phyloP scores from a whole-genome alignment of 2,329 filamentous ascomycete genomes.

The Diaporthe eres region DNA sequence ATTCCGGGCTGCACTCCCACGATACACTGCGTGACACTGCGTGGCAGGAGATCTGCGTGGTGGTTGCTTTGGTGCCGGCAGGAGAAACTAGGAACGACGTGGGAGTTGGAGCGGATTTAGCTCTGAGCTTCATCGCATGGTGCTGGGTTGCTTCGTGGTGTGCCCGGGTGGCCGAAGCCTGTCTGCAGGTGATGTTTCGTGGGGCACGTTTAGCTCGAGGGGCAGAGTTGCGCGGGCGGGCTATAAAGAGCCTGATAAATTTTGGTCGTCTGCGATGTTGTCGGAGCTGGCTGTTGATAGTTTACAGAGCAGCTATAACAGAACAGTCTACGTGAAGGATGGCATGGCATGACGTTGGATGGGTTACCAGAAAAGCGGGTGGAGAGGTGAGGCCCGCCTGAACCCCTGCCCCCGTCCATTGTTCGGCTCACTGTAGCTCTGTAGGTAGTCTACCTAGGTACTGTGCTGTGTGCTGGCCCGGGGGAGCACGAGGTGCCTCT shows the following conservation, averaged over 20 bases:
- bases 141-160: not conserved
- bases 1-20: not conserved
- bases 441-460: not conserved
- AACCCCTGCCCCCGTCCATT: constrained; percentile 9
- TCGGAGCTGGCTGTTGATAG: not conserved
- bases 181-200: not conserved
- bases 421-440: not conserved
- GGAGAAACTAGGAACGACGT: not conserved
- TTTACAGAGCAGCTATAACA: not conserved
- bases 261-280: not conserved
- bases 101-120: not conserved
- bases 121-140: constrained; percentile 21
- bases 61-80: not conserved
- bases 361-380: constrained; percentile 14
- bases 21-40: too few species aligned
- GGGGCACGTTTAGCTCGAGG: not conserved
- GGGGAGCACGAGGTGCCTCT: not conserved
- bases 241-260: not conserved
- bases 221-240: not conserved
- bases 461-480: not conserved
- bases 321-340: not conserved
- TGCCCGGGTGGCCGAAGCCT: constrained; percentile 7
- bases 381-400: constrained; percentile 8
- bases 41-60: not conserved
- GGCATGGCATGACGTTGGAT: constrained; percentile 27